phyloP scores from a whole-genome alignment of 2,329 filamentous ascomycete species.

The Calycina marina region DNA sequence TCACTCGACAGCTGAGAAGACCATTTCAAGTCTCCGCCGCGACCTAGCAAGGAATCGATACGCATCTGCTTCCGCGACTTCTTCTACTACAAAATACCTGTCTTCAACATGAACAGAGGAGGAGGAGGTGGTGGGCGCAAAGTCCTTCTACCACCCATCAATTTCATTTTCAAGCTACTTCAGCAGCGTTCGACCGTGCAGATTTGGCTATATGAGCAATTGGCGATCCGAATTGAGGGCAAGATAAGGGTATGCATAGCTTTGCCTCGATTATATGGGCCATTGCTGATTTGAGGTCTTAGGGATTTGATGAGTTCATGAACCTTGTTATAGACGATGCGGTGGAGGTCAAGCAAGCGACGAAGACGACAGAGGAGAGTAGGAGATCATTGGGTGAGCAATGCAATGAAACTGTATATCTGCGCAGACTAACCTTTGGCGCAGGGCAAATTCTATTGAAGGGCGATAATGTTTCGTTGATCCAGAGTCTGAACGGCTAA shows the following conservation, averaged over 20 bases:
- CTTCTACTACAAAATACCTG: no score
- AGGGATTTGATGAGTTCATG: slow-evolving; percentile 99
- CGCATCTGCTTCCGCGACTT: no score
- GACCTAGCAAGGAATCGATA: no score
- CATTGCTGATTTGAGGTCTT: slow-evolving; percentile 9
- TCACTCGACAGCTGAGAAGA: no score
- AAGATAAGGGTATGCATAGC: slow-evolving; percentile 83
- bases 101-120: slow-evolving; percentile 23
- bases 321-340: slow-evolving; percentile 95
- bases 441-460: slow-evolving; percentile 51
- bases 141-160: slow-evolving; percentile 63
- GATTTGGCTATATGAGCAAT: slow-evolving; percentile 95
- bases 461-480: slow-evolving; percentile 52
- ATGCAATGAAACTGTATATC: slow-evolving; percentile 3
- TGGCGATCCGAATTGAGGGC: slow-evolving; percentile 85
- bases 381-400: slow-evolving; percentile 63
- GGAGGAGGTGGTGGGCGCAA: slow-evolving; percentile 34
- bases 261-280: not conserved
- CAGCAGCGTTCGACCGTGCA: slow-evolving; percentile 64
- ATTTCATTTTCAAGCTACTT: slow-evolving; percentile 89
- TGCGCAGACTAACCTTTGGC: slow-evolving; percentile 10
- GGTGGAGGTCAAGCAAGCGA: slow-evolving; percentile 75
- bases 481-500: slow-evolving; percentile 30
- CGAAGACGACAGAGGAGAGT: slow-evolving; percentile 68
- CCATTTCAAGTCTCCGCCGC: no score